Evolutionary conservation across 192 early-diverging fungal species (phyloP).

Genomic region (Backusella morwellensis): DNA sequence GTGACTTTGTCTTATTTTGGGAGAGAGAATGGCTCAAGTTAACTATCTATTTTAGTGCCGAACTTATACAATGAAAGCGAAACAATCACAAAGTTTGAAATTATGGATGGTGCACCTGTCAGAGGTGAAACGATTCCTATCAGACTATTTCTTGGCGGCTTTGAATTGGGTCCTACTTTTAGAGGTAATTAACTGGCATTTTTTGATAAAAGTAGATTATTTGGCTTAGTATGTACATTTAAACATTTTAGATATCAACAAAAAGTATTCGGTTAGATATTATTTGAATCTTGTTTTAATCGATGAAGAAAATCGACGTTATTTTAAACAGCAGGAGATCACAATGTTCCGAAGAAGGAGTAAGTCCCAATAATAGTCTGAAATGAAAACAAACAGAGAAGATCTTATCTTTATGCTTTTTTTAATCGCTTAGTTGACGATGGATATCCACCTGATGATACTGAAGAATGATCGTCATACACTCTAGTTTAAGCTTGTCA

Average conservation of each 20-base stretch:
- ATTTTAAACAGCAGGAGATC: conserved; percentile 99
- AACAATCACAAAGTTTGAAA: conserved; percentile 98
- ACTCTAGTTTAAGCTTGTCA: neutral
- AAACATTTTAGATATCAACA: conserved; percentile 71
- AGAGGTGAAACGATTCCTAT: conserved; percentile 98
- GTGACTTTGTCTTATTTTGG: neutral
- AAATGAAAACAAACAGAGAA: conserved; percentile 1
- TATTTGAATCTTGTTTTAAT: conserved; percentile 97
- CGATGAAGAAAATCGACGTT: conserved; percentile 98
- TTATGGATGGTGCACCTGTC: conserved; percentile 99
- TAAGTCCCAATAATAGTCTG: conserved; percentile 15
- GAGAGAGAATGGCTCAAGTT: neutral
- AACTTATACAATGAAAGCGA: conserved; percentile 99
- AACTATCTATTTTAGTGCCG: conserved; percentile 53
- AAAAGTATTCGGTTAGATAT: conserved; percentile 98
- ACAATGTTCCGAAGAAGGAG: conserved; percentile 70
- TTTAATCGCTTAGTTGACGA: conserved; percentile 7
- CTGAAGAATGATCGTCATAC: conserved; percentile 3
- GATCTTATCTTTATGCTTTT: neutral
- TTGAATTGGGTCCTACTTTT: conserved; percentile 99
- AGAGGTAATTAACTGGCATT: conserved; percentile 51
- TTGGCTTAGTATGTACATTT: neutral
- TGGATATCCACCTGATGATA: conserved; percentile 9
- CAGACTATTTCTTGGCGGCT: conserved; percentile 93
- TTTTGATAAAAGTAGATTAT: neutral